These are phyloP conservation scores for Rhododendron mucronatum DNA, from an alignment of 148 eudicot genomes.

Conservation along the genomic window DNA sequence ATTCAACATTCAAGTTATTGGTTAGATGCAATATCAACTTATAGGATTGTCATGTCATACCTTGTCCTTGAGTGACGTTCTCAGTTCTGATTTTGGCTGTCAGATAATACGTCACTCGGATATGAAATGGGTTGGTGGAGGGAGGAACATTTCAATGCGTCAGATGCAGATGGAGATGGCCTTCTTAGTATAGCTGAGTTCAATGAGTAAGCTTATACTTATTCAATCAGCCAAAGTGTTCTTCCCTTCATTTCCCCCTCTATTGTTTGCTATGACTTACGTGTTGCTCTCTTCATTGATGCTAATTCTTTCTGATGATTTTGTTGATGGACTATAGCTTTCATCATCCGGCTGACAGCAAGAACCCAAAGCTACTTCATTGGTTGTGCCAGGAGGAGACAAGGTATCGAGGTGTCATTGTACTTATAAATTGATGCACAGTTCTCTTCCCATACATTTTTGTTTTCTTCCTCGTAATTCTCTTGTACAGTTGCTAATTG, in stretches of 20 bases:
- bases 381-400: slow-evolving; percentile 97
- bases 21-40: not conserved
- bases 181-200: slow-evolving; percentile 82
- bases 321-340: slow-evolving; percentile 48
- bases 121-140: slow-evolving; percentile 99
- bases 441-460: not conserved
- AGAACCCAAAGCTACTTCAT: slow-evolving; percentile 66
- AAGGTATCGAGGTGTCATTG: slow-evolving; percentile 38
- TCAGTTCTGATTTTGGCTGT: slow-evolving; percentile 11
- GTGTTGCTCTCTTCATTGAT: not conserved
- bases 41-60: not conserved
- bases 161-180: slow-evolving; percentile 84
- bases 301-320: not conserved
- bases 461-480: not conserved
- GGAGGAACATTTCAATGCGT: slow-evolving; percentile 96
- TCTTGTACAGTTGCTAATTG: not conserved
- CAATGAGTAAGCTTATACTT: slow-evolving; percentile 77
- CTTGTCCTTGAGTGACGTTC: slow-evolving; percentile 2
- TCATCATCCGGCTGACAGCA: slow-evolving; percentile 86
- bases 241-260: not conserved
- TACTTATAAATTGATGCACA: not conserved
- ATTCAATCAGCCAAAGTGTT: not conserved
- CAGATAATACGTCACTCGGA: slow-evolving; percentile 73
- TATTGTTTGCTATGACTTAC: not conserved
- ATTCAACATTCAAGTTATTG: not conserved